phyloP scores from a whole-genome alignment of 805 yeast genomes.

The Sugiyamaella lignohabitans region DNA sequence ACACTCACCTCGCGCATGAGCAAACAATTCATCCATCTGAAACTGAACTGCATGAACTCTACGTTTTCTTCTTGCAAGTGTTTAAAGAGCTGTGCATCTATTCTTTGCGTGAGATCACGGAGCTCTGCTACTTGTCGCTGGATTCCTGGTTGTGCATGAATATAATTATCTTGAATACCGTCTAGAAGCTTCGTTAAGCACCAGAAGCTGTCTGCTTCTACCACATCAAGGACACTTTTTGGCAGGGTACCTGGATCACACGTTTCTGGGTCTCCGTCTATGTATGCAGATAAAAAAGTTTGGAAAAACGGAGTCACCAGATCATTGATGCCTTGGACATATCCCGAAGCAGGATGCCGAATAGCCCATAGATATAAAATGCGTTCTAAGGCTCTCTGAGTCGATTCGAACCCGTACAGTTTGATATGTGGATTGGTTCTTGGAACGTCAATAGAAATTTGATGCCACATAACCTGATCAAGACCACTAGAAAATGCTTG shows the following conservation, averaged over 20 bases:
- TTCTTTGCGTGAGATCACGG: slow-evolving; percentile 68
- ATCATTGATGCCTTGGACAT: slow-evolving; percentile 96
- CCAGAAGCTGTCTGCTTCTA: slow-evolving; percentile 98
- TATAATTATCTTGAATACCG: slow-evolving; percentile 93
- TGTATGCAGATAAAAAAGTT: slow-evolving; percentile 67
- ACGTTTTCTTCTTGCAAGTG: slow-evolving; percentile 78
- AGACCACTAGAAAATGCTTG: slow-evolving; percentile 56
- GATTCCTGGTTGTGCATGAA: slow-evolving; percentile 97
- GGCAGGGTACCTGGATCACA: slow-evolving; percentile 61
- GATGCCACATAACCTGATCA: slow-evolving; percentile 87
- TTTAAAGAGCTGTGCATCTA: slow-evolving; percentile 62
- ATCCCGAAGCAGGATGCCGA: slow-evolving; percentile 95
- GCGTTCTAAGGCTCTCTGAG: slow-evolving; percentile 74
- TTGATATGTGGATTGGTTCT: slow-evolving; percentile 83
- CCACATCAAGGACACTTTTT: slow-evolving; percentile 50
- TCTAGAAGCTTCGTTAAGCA: slow-evolving; percentile 85
- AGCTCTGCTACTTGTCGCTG: slow-evolving; percentile 81
- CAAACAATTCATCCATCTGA: slow-evolving; percentile 98
- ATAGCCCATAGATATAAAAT: slow-evolving; percentile 90
- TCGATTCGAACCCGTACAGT: slow-evolving; percentile 59
- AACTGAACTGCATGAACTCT: slow-evolving; percentile 93
- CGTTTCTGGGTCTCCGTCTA: slow-evolving; percentile 44
- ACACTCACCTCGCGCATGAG: slow-evolving; percentile 89
- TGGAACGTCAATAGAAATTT: slow-evolving; percentile 89
- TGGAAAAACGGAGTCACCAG: slow-evolving; percentile 89